These are phyloP conservation scores for Hericium erinaceus DNA, from an alignment of 768 basidiomycete species.

Conservation along the genomic window DNA sequence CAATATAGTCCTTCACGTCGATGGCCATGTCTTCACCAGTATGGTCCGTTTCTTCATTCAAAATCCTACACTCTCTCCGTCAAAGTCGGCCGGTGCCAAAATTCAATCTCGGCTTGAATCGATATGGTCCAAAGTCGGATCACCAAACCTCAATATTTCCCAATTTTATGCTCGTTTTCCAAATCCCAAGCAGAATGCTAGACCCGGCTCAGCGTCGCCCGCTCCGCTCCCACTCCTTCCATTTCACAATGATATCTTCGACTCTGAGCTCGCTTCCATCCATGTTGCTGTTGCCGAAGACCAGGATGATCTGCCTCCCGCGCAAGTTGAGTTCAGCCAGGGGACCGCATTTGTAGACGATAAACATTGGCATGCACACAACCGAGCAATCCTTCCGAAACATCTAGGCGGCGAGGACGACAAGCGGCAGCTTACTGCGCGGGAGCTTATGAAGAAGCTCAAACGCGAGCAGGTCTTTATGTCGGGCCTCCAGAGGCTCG, in stretches of 20 bases:
- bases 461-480: conserved; percentile 48
- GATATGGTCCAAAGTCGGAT: not conserved
- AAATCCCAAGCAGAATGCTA: conserved; percentile 9
- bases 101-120: conserved; percentile 1
- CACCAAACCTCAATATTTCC: too few species aligned
- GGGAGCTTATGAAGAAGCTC: conserved; percentile 29
- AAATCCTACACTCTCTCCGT: too few species aligned
- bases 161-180: too few species aligned
- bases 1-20: conserved; percentile 33
- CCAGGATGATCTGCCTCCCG: conserved; percentile 2
- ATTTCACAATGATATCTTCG: conserved; percentile 32
- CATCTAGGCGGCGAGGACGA: conserved; percentile 40
- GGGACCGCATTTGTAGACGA: conserved; percentile 39
- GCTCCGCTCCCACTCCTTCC: conserved; percentile 21
- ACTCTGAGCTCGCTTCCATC: conserved; percentile 29
- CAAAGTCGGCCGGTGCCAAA: too few species aligned
- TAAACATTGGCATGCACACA: conserved; percentile 51
- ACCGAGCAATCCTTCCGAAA: conserved; percentile 39
- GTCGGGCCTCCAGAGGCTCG: conserved; percentile 45
- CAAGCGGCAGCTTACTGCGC: conserved; percentile 22
- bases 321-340: conserved; percentile 30
- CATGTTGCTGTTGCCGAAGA: conserved; percentile 18
- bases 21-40: conserved; percentile 41
- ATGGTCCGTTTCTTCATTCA: conserved; percentile 31
- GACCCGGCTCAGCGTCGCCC: conserved; percentile 13